Evolutionary conservation across 192 early-diverging fungal genomes (phyloP).

Genomic region (Backusella liffmaniae): DNA sequence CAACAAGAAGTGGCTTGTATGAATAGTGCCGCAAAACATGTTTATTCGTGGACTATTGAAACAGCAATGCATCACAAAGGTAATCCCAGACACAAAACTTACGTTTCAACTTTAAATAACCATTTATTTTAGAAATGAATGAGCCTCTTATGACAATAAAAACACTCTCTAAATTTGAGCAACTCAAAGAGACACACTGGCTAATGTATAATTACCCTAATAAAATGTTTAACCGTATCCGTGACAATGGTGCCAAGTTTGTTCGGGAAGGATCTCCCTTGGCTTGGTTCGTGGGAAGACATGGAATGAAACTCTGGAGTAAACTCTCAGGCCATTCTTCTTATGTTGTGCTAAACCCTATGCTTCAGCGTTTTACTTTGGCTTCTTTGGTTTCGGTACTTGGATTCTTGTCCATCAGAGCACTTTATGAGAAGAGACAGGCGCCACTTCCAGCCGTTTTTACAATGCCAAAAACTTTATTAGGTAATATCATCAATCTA

Average conservation of each 20-base stretch:
- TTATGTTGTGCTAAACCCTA: constrained; percentile 12
- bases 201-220: constrained; percentile 18
- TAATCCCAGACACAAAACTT: neutral
- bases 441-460: neutral
- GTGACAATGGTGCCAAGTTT: neutral
- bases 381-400: neutral
- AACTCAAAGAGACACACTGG: constrained; percentile 16
- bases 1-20: constrained; percentile 95
- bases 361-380: neutral
- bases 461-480: neutral
- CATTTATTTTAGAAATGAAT: neutral
- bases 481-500: neutral
- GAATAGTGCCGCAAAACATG: constrained; percentile 62
- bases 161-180: neutral
- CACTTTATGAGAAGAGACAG: neutral
- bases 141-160: neutral
- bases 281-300: neutral
- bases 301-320: constrained; percentile 2
- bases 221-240: constrained; percentile 6
- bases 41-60: constrained; percentile 79
- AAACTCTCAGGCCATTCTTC: constrained; percentile 5
- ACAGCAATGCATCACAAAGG: neutral
- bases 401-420: neutral
- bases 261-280: neutral
- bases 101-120: neutral